Percentiles rank a stretch among this genome's conserved stretches.
phyloP scores from a whole-genome alignment of 2,329 filamentous ascomycete genomes.

The Fusarium protoensiforme region DNA sequence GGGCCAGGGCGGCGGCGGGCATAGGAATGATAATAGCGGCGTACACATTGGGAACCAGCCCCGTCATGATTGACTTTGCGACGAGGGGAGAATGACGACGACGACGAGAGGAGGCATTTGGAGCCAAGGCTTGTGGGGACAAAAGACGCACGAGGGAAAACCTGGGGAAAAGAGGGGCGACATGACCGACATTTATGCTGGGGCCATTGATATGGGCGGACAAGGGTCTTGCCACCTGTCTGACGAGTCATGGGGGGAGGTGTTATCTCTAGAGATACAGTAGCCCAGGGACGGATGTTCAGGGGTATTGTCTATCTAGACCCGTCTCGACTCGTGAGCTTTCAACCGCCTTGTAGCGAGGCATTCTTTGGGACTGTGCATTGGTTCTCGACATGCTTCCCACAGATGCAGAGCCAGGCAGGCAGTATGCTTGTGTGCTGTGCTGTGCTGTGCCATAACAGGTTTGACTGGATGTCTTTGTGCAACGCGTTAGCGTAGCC shows the following conservation, averaged over 20 bases:
- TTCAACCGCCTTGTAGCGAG: neutral
- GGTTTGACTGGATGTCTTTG: neutral
- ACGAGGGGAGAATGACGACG: neutral
- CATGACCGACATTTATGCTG: neutral
- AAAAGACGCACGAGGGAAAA: neutral
- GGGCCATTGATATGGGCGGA: neutral
- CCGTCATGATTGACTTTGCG: conserved; percentile 21
- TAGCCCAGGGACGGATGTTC: neutral
- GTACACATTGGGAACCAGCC: conserved; percentile 36
- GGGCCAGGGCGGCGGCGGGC: conserved; percentile 28
- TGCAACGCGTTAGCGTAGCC: neutral
- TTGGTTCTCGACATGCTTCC: too few relatives aligned
- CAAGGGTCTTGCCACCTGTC: conserved; percentile 1
- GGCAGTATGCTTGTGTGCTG: neutral
- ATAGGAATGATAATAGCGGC: conserved; percentile 32
- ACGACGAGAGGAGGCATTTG: conserved; percentile 15
- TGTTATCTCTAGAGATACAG: neutral
- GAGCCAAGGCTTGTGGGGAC: neutral
- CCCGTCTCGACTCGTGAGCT: neutral
- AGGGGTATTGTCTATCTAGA: neutral
- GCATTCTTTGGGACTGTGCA: neutral
- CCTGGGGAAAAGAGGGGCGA: conserved; percentile 22
- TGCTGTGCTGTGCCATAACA: neutral
- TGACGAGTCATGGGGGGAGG: neutral
- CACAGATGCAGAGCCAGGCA: neutral